These are phyloP conservation scores for Globisporangium recalcitrans DNA, from an alignment of 352 stramenopile species.

Conservation along the genomic window DNA sequence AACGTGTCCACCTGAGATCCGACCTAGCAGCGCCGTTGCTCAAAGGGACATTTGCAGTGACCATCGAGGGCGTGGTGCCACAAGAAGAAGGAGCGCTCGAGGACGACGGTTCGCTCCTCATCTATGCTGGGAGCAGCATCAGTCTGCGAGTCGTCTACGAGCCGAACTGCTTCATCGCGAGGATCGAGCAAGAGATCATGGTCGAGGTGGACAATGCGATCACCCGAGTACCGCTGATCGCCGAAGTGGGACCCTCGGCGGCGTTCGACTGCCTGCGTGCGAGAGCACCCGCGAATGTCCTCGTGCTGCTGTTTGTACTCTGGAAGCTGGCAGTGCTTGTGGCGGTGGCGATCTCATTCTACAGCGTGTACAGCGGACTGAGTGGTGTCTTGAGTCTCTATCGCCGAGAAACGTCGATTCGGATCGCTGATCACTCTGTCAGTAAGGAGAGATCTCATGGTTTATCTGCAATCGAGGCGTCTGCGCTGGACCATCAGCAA, in stretches of 20 bases:
- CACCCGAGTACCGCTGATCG: constrained; percentile 24
- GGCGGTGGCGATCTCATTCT: neutral
- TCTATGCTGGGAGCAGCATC: neutral
- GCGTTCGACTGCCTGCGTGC: constrained; percentile 30
- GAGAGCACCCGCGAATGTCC: constrained; percentile 10
- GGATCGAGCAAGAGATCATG: constrained; percentile 21
- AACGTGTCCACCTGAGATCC: neutral
- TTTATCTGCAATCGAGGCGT: neutral
- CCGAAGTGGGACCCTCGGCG: constrained; percentile 9
- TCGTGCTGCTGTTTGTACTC: constrained; percentile 5
- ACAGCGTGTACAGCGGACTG: neutral
- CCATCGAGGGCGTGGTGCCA: neutral
- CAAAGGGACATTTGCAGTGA: constrained; percentile 2
- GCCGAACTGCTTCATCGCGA: constrained; percentile 23
- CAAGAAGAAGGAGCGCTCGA: neutral
- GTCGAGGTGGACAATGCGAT: constrained; percentile 25
- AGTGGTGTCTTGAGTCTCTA: neutral
- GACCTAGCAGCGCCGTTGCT: neutral
- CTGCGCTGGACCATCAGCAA: neutral
- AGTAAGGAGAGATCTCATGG: neutral
- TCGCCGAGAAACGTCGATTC: neutral
- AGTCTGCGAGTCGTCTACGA: constrained; percentile 14
- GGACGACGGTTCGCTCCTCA: neutral
- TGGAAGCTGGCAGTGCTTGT: constrained; percentile 16
- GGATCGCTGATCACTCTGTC: neutral